Percentiles rank a stretch among this genome's conserved stretches.
Conservation (phyloP, 371 early-diverging fungal genomes). For the Conidiobolus coronatus region DNA sequence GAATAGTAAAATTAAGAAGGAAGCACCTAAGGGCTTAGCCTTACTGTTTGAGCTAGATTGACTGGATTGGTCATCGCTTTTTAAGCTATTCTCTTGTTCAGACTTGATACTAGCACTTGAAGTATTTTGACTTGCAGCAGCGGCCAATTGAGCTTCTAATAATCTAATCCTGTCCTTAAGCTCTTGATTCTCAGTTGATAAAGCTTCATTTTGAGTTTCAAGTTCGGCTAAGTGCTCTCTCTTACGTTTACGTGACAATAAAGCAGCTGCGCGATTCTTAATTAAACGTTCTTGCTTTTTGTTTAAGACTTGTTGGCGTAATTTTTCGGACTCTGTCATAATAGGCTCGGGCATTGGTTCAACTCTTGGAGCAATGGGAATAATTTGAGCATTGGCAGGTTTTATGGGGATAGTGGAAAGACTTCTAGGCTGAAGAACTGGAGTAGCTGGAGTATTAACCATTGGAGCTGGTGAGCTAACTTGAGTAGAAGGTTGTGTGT, state of each 20-base stretch:
- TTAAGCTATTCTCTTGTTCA: not conserved
- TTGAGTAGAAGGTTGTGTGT: no score
- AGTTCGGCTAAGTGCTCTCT: conserved; percentile 54
- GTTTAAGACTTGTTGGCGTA: conserved; percentile 12
- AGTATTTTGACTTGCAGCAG: not conserved
- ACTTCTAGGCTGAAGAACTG: no score
- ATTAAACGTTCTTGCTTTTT: conserved; percentile 72
- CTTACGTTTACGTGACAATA: conserved; percentile 67
- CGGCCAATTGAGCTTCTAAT: conserved; percentile 16
- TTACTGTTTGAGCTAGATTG: not conserved
- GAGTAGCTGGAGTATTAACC: no score
- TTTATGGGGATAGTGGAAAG: no score
- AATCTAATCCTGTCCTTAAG: conserved; percentile 26
- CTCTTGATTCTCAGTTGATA: conserved; percentile 31
- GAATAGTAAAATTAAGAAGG: not conserved
- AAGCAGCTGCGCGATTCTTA: conserved; percentile 78
- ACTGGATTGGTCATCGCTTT: not conserved
- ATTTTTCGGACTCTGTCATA: no score
- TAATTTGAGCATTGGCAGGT: not conserved
- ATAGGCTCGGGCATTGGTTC: no score
- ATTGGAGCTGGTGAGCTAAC: no score
- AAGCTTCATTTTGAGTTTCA: conserved; percentile 37
- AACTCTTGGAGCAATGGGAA: not conserved
- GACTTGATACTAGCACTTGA: not conserved
- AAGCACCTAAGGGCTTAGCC: not conserved